phyloP scores from a whole-genome alignment of 2,329 filamentous ascomycete genomes.

The Ophiostoma tasmaniense region DNA sequence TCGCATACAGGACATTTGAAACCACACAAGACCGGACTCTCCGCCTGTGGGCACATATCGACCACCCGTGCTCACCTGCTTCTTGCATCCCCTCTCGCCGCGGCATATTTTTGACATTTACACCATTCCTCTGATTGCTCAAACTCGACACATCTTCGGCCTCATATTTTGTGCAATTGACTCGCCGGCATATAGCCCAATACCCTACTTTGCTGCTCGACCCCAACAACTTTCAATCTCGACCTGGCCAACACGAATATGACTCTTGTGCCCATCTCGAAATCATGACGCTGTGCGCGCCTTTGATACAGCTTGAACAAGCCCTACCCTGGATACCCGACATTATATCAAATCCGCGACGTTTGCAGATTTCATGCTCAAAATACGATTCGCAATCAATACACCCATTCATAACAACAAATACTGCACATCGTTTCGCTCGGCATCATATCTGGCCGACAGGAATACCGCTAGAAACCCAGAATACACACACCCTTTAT shows the following conservation, averaged over 20 bases:
- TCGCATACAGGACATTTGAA: not conserved
- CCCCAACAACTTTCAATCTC: not conserved
- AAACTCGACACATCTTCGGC: not conserved
- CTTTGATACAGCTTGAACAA: constrained; percentile 28
- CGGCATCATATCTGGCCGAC: not conserved
- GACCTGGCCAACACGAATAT: constrained; percentile 19
- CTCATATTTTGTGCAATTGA: not conserved
- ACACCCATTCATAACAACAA: not conserved
- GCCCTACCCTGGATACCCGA: constrained; percentile 13
- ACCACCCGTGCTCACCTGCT: not conserved
- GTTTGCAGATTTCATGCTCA: not conserved
- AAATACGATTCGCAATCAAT: not conserved
- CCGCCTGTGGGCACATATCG: not conserved
- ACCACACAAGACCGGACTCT: not conserved
- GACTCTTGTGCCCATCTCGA: constrained; percentile 28
- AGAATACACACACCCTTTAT: not conserved
- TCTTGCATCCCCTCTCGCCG: not conserved
- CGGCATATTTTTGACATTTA: not conserved
- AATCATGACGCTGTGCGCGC: constrained; percentile 38
- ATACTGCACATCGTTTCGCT: not conserved
- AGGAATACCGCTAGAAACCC: not conserved
- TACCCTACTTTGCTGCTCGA: not conserved
- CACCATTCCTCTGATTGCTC: not conserved
- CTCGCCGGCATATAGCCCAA: not conserved
- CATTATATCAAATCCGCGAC: not conserved